Percentiles rank a stretch among this genome's conserved stretches.
These are phyloP conservation scores for Podaxis mareebaensis DNA, from an alignment of 768 basidiomycete genomes.

Conservation along the genomic window DNA sequence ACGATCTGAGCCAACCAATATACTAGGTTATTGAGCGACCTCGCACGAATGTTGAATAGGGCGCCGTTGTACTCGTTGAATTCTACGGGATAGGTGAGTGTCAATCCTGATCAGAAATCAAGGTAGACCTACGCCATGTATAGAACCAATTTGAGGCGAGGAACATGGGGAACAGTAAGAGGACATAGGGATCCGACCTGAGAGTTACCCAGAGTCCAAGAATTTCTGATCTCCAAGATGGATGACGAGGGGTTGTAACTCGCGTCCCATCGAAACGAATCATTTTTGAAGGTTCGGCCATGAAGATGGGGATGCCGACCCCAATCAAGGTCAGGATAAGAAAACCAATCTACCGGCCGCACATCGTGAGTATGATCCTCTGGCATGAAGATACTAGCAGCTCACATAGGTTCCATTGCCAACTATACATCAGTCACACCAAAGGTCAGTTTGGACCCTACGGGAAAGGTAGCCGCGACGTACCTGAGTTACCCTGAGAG, in stretches of 20 bases:
- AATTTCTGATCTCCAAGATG: slow-evolving; percentile 77
- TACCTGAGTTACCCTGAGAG: slow-evolving; percentile 37
- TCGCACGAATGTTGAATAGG: slow-evolving; percentile 76
- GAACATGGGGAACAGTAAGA: slow-evolving; percentile 84
- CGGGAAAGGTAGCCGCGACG: slow-evolving; percentile 16
- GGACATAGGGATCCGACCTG: slow-evolving; percentile 65
- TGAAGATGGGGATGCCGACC: slow-evolving; percentile 60
- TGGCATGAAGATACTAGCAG: background rate
- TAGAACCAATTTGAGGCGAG: slow-evolving; percentile 84
- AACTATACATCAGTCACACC: slow-evolving; percentile 36
- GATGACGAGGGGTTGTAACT: slow-evolving; percentile 59
- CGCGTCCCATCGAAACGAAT: slow-evolving; percentile 73
- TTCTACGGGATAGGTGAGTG: slow-evolving; percentile 39
- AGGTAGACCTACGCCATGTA: slow-evolving; percentile 63
- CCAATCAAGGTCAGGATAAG: slow-evolving; percentile 73
- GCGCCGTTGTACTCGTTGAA: slow-evolving; percentile 78
- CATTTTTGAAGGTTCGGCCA: slow-evolving; percentile 72
- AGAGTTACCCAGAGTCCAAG: slow-evolving; percentile 68
- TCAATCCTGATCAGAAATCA: background rate
- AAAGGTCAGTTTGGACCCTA: background rate
- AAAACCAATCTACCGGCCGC: slow-evolving; percentile 60
- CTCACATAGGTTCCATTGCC: slow-evolving; percentile 75
- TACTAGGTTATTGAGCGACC: slow-evolving; percentile 74
- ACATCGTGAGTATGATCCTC: background rate
- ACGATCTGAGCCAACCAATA: slow-evolving; percentile 81